Base-by-base conservation (phyloP, 192 early-diverging fungal genomes). In the Linnemannia zychae region DNA sequence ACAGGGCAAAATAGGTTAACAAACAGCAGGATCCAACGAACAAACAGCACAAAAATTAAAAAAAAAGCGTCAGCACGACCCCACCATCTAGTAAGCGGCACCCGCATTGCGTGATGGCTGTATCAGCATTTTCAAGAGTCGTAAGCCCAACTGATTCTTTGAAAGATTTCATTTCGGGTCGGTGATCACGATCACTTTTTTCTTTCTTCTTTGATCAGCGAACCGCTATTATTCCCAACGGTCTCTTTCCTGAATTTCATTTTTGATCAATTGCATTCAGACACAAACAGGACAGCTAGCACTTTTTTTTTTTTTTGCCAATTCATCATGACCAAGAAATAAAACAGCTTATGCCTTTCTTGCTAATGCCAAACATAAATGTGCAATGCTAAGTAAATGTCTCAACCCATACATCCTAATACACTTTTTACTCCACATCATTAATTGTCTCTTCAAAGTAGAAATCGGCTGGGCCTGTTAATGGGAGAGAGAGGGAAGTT, bases 161-260 rank as follows among this genome's bases (percentile, higher is more conserved):
- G 15, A 12, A 13, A 60, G n/a, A 63, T 63, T 63, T 33, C 57
- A 63, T 63, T 63, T 63, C 57, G 57, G 57, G 57, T 63, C 57
- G 57, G 57, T 63, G 57, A 63, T 63, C 57, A 28, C 57, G 57
- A 63, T 63, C 57, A 63, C 13, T 63, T 7, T 48, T 48, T 48
- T 22, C 22, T n/a, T 24, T n/a, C 7, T 24, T 60, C 57, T 28
- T 31, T 11, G 22, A 7, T 53, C 40, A 44, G 3, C 40, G 9
- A 44, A 9, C 40, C 40, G 40, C 40, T 44, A 44, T 57, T 22
- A 52, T 52, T 57, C 20, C 24, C 22, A n/a, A 57, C 22, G 7
- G 20, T 57, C 5, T 1, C 22, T n/a, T 7, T 24, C 12, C 24
- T 9, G 24, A 9, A n/a, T 24, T 63, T 7, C 24, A 60, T 31